Conservation (phyloP, 75 land plant genomes). For the Pseudotsuga menziesii region DNA sequence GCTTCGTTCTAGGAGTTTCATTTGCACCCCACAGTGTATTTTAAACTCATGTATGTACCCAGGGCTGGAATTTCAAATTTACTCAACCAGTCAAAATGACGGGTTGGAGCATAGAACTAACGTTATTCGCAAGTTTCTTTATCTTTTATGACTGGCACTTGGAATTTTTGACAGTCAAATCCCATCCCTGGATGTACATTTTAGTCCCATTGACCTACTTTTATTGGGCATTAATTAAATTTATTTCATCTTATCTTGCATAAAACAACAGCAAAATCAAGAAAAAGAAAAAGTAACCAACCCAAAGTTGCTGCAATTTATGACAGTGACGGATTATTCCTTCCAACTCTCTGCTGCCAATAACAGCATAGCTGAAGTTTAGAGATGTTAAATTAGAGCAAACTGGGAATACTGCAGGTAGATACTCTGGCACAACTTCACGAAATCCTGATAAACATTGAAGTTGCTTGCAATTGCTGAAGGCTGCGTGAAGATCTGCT, state of each 20-base stretch:
- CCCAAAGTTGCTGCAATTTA: conserved; percentile 73
- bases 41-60: too few relatives aligned
- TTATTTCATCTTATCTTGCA: background rate
- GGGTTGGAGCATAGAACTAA: too few relatives aligned
- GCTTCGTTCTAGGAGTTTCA: too few relatives aligned
- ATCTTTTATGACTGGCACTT: background rate
- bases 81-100: too few relatives aligned
- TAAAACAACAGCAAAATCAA: background rate
- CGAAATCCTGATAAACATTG: conserved; percentile 77
- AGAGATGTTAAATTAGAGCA: conserved; percentile 57
- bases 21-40: too few relatives aligned
- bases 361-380: conserved; percentile 76
- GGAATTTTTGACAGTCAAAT: background rate
- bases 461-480: conserved; percentile 54
- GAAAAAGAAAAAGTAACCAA: conserved; percentile 12
- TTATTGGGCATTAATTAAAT: background rate
- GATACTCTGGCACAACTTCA: conserved; percentile 46
- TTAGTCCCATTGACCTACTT: background rate
- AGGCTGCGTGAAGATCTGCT: conserved; percentile 17
- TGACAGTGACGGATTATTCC: conserved; percentile 53
- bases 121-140: too few relatives aligned
- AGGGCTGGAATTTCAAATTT: too few relatives aligned
- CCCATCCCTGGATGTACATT: background rate
- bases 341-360: conserved; percentile 44
- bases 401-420: conserved; percentile 53